Conservation (phyloP, 1,284 basidiomycete genomes). For the Rhodotorula sp. region DNA sequence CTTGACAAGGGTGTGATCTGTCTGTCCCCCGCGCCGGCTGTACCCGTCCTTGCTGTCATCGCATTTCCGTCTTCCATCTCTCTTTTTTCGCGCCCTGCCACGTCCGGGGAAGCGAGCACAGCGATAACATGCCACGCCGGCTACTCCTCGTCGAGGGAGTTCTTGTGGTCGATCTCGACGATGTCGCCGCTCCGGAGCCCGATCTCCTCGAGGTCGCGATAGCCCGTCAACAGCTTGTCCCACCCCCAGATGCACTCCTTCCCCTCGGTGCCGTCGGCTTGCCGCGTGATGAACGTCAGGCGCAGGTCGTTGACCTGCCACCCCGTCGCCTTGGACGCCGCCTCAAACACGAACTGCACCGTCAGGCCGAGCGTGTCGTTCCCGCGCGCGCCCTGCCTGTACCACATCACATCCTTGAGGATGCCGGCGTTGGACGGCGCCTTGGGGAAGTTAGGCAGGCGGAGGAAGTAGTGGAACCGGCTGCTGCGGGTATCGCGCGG, state of each 20-base stretch:
- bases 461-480: constrained; percentile 10
- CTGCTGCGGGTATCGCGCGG: neutral
- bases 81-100: too few species aligned
- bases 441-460: constrained; percentile 10
- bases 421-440: constrained; percentile 5
- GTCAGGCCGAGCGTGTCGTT: neutral
- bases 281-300: neutral
- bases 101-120: too few species aligned
- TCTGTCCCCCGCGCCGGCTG: neutral
- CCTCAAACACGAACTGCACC: constrained; percentile 5
- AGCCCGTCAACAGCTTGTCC: neutral
- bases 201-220: constrained; percentile 16
- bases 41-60: too few species aligned
- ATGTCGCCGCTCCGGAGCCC: neutral
- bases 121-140: too few species aligned
- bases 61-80: too few species aligned
- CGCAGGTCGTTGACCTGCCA: constrained; percentile 11
- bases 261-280: neutral
- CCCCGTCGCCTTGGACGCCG: neutral
- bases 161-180: constrained; percentile 10
- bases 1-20: neutral
- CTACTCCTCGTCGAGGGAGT: neutral
- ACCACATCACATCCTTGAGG: neutral
- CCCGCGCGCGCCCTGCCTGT: constrained; percentile 2
- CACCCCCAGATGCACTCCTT: neutral